Base-by-base conservation (phyloP, 345 rosid genomes). In the Eucalyptus regnans region DNA sequence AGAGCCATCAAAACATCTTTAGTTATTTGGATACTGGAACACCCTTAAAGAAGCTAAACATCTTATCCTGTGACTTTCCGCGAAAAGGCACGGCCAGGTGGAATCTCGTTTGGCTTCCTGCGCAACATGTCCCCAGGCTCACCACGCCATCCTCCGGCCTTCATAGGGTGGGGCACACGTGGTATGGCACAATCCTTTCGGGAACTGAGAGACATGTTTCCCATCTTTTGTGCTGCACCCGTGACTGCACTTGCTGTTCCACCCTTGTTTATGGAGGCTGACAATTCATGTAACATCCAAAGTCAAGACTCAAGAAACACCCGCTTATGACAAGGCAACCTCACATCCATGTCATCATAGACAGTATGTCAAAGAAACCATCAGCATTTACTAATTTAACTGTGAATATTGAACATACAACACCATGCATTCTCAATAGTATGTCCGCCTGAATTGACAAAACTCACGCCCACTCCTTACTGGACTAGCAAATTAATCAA, bases 111-210 rank as follows among this genome's bases (percentile, higher is more conserved):
- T 44, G 92, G 89, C 88, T 95, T 94, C 88, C 96, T 90, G 14
- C 94, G 94, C 87, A 91, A 93, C 91, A 88, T 95, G 43, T 91
- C 94, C 25, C 90, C 90, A 22, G 93, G 93, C 88, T 89, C 96
- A 62, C 90, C 91, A 7, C 86, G 88, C 98, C 97, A 95, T 54
- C 91, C 95, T 29, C 97, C 98, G 12, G 96, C 96, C 90, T 93
- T 95, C 95, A 97, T 96, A 50, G 93, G 91, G 3, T 92, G 94
- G 9, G 94, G 94, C 91, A 88, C 89, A 37, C 88, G 89, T 44
- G 91, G 94, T 89, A 88, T 93, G 85, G 88, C 71, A 44, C 89
- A 60, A 60, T 79, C 92, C 91, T 93, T 89, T 31, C 90, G 89
- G 80, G 95, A 90, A 86, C 94, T 90, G 1, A 94, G 84, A 27